Evolutionary conservation across 169 alveolate species (phyloP).

Genomic region (Cryptosporidium parvum): DNA sequence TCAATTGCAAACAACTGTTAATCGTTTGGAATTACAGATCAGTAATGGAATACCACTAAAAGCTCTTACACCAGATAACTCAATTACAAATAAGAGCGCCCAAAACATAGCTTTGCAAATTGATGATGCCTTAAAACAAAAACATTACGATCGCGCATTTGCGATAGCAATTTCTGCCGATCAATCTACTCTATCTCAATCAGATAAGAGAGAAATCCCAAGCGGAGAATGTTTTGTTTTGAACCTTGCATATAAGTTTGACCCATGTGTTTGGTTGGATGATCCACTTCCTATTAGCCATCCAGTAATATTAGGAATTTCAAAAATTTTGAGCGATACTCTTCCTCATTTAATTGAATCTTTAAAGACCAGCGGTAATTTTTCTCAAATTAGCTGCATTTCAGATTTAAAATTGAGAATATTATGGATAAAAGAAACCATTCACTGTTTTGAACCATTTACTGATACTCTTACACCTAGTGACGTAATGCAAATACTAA

Average conservation of each 20-base stretch:
- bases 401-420: conserved; percentile 35
- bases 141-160: conserved; percentile 67
- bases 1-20: conserved; percentile 20
- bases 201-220: conserved; percentile 1
- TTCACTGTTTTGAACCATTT: conserved; percentile 67
- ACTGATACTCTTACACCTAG: conserved; percentile 44
- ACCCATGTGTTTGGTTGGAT: conserved; percentile 59
- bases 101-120: conserved; percentile 25
- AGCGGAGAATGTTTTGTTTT: conserved; percentile 45
- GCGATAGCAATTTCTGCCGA: conserved; percentile 67
- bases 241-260: conserved; percentile 44
- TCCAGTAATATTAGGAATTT: conserved; percentile 41
- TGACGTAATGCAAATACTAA: conserved; percentile 36
- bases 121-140: conserved; percentile 34
- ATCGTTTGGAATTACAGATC: conserved; percentile 16
- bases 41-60: neutral
- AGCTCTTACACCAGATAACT: neutral
- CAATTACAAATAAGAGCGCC: neutral
- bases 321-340: conserved; percentile 32
- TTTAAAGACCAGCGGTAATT: neutral
- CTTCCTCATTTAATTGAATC: conserved; percentile 3
- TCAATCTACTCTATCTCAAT: conserved; percentile 36
- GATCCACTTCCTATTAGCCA: conserved; percentile 56
- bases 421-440: conserved; percentile 46
- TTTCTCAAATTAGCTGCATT: neutral